Base-by-base conservation (phyloP, 805 yeast genomes). In the Candida peoriensis region DNA sequence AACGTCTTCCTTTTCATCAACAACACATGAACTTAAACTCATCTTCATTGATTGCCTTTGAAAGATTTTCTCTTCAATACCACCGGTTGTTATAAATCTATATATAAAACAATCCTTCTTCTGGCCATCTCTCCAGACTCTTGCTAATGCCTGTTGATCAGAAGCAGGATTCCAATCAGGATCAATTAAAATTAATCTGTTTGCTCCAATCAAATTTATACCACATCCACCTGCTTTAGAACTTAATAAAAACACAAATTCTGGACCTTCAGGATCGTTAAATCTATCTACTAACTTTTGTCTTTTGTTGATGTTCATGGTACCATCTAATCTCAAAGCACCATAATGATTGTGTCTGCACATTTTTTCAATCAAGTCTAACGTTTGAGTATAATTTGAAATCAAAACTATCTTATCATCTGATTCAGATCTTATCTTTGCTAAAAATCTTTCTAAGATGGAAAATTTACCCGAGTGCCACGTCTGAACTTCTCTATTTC, bases 141-240 rank as follows among this genome's bases (percentile, higher is more conserved):
- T 74, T 0, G 97, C 97, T 42, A 93, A 67, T 0, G 97, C 97
- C 61, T 90, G 98, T 57, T 93, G 97, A 55, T 90, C 98, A 1
- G 96, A 81, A 0, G 98, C 97, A 0, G 98, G 98, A 52, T 90
- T 90, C 98, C 98, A 93, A 57, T 93, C 98, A 1, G 83, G 83
- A 55, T 93, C 98, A 54, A 93, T 68, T 31, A 93, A 64, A 15
- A 93, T 76, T 42, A 93, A 66, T 43, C 98, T 70, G 47, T 93
- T 93, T 3, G 97, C 98, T 10, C 98, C 98, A 50, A 93, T 90
- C 49, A 93, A 71, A 57, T 93, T 93, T 51, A 93, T 86, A 61
- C 98, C 98, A 67, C 98, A 93, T 2, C 98, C 98, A 49, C 98
- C 98, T 2, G 98, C 98, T 58, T 93, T 93, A 7, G 96, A 85